Conservation (phyloP, 192 early-diverging fungal genomes). For the Umbelopsis ramanniana region DNA sequence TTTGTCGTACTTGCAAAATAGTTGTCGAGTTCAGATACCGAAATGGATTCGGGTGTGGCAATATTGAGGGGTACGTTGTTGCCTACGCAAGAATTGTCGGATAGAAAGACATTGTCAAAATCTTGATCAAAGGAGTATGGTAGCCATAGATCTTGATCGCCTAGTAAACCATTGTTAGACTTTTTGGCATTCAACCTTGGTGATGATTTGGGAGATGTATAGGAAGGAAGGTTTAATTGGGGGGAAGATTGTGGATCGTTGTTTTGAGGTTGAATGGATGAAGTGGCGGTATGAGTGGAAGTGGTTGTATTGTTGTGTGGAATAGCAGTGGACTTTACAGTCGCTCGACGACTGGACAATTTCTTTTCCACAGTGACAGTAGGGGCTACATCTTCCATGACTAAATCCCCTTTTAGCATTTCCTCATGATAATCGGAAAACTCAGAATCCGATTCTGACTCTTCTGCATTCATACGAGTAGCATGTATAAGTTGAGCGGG, state of each 20-base stretch:
- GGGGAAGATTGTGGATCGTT: not conserved
- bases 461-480: conserved; percentile 29
- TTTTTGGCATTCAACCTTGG: not conserved
- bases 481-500: too few species aligned
- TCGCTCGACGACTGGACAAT: not conserved
- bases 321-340: not conserved
- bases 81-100: conserved; percentile 12
- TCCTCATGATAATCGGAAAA: conserved; percentile 63
- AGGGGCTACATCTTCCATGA: conserved; percentile 14
- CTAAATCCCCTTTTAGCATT: conserved; percentile 58
- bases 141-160: conserved; percentile 35
- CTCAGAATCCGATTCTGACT: conserved; percentile 47
- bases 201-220: conserved; percentile 12
- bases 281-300: not conserved
- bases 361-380: not conserved
- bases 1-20: conserved; percentile 31
- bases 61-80: conserved; percentile 33
- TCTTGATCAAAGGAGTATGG: conserved; percentile 46
- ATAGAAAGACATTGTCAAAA: conserved; percentile 38
- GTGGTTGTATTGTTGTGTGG: not conserved
- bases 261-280: not conserved
- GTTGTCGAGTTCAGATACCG: conserved; percentile 41
- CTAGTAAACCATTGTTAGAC: conserved; percentile 1
- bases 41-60: conserved; percentile 40
- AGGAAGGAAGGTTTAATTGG: not conserved